Evolutionary conservation across 805 yeast genomes (phyloP), one percentile per base, ranked within the genome.

Genomic region (Wickerhamomyces bovis): DNA sequence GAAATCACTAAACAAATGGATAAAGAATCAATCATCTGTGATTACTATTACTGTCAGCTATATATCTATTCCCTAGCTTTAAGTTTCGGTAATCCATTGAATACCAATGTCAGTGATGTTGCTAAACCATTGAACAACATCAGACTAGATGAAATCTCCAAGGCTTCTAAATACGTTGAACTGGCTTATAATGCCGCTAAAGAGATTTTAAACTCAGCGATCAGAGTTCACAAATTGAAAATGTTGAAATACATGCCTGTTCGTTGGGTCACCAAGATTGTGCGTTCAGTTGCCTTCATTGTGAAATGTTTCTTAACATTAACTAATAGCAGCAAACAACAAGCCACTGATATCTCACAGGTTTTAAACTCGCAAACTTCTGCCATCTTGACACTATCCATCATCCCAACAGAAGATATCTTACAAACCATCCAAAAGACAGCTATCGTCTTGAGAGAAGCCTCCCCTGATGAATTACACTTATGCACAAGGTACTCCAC

Each of bases 381-480:
- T 6, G 71, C 81, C 0, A 71, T 81, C 20, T 58, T 85, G 41
- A 75, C 80, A 9, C 25, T 60, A 28, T 78, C 86, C 39, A 76
- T 81, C 23, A 83, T 85, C 13, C 81, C 89, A 1, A 73, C 78
- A 2, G 89, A 84, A 44, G 92, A 85, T 48, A 82, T 86, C 15
- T 70, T 85, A 15, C 73, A 73, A 22, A 74, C 81, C 36, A 79
- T 89, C 44, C 85, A 82, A 51, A 74, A 75, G 44, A 83, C 90
- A 1, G 92, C 96, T 0, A 72, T 80, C 15, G 81, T 84, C 1
- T 65, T 89, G 35, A 66, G 89, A 47, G 95, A 86, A 55, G 85
- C 96, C 22, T 78, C 95, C 1, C 96, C 96, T 0, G 97, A 89
- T 65, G 95, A 88, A 53, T 69, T 89, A 36, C 97, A 89, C 67